Evolutionary conservation across 1,284 basidiomycete genomes (phyloP), one percentile per base, ranked within the genome.

Genomic region (Melampsora abietis-canadensis): DNA sequence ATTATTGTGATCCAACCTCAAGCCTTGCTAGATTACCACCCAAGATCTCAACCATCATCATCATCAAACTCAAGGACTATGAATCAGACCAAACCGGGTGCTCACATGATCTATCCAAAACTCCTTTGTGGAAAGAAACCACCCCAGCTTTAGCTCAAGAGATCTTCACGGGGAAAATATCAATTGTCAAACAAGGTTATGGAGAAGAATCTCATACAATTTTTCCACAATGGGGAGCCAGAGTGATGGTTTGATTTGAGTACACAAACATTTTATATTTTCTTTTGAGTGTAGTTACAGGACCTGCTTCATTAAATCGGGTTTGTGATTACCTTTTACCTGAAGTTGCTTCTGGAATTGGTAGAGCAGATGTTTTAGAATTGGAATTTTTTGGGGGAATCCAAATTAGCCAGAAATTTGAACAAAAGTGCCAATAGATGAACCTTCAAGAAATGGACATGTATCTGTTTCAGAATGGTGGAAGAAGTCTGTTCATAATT

Each of bases 391-490:
- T 61, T 61, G 37, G 47, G 74, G 15, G 64, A 62, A 17, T 74
- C 66, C 66, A 64, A 64, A 34, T 44, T 74, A n/a, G n/a, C 31
- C 34, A 21, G 46, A 63, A 46, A 47, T 68, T 47, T n/a, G 69
- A 44, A 57, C 19, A n/a, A 34, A 78, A 73, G 46, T 77, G 67
- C 37, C 78, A 75, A 4, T 78, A 77, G 54, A 77, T 72, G 75
- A 77, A 66, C 48, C 74, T 46, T 30, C 70, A 24, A 34, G 78
- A 77, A 27, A 79, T 79, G 73, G 80, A 6, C 87, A 90, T 40
- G 86, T 85, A 2, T 80, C 85, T n/a, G 87, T 91, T 4, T 86
- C 92, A 48, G 88, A 89, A 59, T 92, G 91, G 90, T 92, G 90
- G 90, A 87, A 87, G 48, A 79, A 80, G 44, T 82, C 81, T 10